A percentile compares a stretch with the other conserved stretches of the same genome.
Evolutionary conservation across 768 basidiomycete genomes (phyloP).

Genomic region (Suillus weaverae): DNA sequence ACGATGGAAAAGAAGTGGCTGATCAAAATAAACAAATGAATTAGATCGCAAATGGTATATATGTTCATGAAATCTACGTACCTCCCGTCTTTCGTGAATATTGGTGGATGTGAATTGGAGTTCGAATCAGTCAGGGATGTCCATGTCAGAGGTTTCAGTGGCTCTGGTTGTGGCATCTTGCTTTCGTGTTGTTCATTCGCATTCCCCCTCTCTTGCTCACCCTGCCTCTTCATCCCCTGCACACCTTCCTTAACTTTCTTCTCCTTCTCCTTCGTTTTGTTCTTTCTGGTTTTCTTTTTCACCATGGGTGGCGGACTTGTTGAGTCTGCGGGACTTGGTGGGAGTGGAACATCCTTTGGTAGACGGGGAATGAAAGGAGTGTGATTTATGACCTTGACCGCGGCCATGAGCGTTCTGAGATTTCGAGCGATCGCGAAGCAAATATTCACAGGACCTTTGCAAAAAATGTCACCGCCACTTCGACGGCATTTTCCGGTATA

Average conservation of each 20-base stretch:
- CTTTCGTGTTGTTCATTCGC: constrained; percentile 15
- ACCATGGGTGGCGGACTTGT: constrained; percentile 22
- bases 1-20: constrained; percentile 91
- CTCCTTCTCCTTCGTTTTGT: constrained; percentile 50
- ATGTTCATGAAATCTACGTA: constrained; percentile 34
- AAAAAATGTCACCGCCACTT: constrained; percentile 14
- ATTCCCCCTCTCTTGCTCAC: constrained; percentile 4
- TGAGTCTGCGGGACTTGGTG: constrained; percentile 26
- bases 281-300: constrained; percentile 31
- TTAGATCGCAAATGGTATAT: constrained; percentile 11
- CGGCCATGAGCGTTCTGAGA: constrained; percentile 15
- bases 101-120: constrained; percentile 62
- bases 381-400: constrained; percentile 17
- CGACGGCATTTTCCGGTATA: constrained; percentile 12
- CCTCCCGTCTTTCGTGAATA: constrained; percentile 91
- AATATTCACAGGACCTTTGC: constrained; percentile 8
- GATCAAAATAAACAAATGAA: constrained; percentile 8
- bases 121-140: constrained; percentile 67
- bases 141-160: constrained; percentile 56
- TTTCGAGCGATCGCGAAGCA: constrained; percentile 3
- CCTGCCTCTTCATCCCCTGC: constrained; percentile 19
- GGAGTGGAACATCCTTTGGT: constrained; percentile 36
- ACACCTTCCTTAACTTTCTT: constrained; percentile 29
- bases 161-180: constrained; percentile 20
- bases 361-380: constrained; percentile 31